A percentile compares a stretch with the other conserved stretches of the same genome.
Conservation (phyloP, 805 yeast species). For the Isabelozyma pseudorhagii region DNA sequence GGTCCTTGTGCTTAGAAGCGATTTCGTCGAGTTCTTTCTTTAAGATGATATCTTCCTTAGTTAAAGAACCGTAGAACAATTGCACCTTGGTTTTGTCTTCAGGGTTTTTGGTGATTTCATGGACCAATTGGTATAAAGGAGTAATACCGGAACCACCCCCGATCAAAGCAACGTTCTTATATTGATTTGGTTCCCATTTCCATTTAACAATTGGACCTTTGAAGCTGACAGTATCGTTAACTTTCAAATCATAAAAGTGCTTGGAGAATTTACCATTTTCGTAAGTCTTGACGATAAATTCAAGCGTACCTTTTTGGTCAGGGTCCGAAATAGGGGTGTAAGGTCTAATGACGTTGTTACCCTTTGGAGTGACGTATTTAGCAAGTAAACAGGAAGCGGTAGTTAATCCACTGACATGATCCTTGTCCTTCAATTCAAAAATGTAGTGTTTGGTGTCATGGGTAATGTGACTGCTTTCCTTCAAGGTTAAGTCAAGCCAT, state of each 20-base stretch:
- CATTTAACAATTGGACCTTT: constrained; percentile 94
- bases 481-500: constrained; percentile 69
- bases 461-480: constrained; percentile 48
- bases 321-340: constrained; percentile 82
- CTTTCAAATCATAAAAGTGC: constrained; percentile 68
- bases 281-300: constrained; percentile 81
- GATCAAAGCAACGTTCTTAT: constrained; percentile 71
- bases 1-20: constrained; percentile 68
- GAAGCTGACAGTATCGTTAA: constrained; percentile 79
- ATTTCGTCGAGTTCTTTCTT: constrained; percentile 72
- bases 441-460: constrained; percentile 65
- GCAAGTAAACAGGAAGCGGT: constrained; percentile 79
- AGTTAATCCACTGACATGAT: constrained; percentile 69
- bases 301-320: constrained; percentile 68
- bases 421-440: constrained; percentile 65
- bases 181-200: constrained; percentile 86
- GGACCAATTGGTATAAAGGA: constrained; percentile 86
- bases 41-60: constrained; percentile 77
- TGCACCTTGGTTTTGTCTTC: constrained; percentile 85
- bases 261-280: constrained; percentile 79
- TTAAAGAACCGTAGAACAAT: constrained; percentile 75
- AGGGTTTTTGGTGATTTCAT: constrained; percentile 74
- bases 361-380: constrained; percentile 80
- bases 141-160: constrained; percentile 99
- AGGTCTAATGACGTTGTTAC: constrained; percentile 82